These are phyloP conservation scores for Pseudodiploospora longispora DNA, from an alignment of 2,329 filamentous ascomycete genomes.

Conservation along the genomic window DNA sequence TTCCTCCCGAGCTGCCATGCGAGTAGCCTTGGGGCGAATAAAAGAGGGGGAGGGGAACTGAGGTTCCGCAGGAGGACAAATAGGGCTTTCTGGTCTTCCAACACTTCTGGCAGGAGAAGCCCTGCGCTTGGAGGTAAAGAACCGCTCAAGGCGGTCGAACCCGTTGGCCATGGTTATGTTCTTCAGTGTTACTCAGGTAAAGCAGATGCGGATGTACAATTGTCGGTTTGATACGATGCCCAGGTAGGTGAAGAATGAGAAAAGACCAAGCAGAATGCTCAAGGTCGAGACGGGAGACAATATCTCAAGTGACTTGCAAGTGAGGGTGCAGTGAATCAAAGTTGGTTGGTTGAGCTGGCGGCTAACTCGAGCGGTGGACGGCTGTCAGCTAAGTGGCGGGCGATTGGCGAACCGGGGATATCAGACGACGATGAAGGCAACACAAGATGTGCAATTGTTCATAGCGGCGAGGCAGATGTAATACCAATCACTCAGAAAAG, in stretches of 20 bases:
- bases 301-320: too few species aligned
- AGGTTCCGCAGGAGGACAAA: constrained; percentile 19
- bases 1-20: constrained; percentile 51
- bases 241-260: too few species aligned
- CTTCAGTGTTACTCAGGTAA: too few species aligned
- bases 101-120: constrained; percentile 17
- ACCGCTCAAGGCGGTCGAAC: constrained; percentile 42
- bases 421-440: constrained; percentile 1
- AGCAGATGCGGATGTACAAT: too few species aligned
- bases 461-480: constrained; percentile 2
- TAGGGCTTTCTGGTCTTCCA: constrained; percentile 14
- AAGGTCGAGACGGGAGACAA: too few species aligned
- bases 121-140: constrained; percentile 41
- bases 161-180: constrained; percentile 37
- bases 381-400: too few species aligned
- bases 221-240: too few species aligned
- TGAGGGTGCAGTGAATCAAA: too few species aligned
- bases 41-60: constrained; percentile 46
- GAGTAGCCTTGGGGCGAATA: constrained; percentile 44
- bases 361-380: too few species aligned
- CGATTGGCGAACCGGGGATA: neutral
- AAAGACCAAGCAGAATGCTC: too few species aligned
- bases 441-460: neutral
- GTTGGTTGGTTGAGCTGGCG: too few species aligned
- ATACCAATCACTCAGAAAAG: constrained; percentile 5